Evolutionary conservation across 768 basidiomycete genomes (phyloP).

Genomic region (Mycena rosella): DNA sequence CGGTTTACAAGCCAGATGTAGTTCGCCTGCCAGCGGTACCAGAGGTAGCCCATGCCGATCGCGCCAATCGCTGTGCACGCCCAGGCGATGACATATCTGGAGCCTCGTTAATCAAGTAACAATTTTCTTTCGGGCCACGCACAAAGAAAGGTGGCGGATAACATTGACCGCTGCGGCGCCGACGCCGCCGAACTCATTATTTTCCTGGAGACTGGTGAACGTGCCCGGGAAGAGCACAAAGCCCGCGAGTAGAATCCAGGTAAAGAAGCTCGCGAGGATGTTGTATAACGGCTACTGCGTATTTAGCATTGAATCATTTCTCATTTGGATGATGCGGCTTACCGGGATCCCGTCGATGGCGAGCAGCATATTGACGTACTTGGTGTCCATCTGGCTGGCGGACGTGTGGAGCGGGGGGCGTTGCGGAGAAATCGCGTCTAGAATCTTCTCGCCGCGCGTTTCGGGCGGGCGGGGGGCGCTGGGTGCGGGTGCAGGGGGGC

Average conservation of each 20-base stretch:
- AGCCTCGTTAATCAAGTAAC: not conserved
- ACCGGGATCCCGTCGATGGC: slow-evolving; percentile 68
- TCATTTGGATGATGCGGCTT: not conserved
- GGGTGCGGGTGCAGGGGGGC: not conserved
- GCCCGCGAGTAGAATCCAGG: slow-evolving; percentile 73
- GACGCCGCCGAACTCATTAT: slow-evolving; percentile 43
- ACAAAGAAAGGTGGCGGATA: slow-evolving; percentile 62
- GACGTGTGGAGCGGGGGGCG: slow-evolving; percentile 20
- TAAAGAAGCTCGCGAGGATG: slow-evolving; percentile 67
- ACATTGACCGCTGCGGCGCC: slow-evolving; percentile 48
- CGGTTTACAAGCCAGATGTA: slow-evolving; percentile 71
- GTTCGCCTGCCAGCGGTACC: slow-evolving; percentile 71
- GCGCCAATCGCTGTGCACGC: slow-evolving; percentile 65
- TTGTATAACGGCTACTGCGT: slow-evolving; percentile 51
- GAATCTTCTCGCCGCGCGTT: not conserved
- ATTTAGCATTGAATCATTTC: not conserved
- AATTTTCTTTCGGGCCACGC: slow-evolving; percentile 37
- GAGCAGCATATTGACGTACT: slow-evolving; percentile 72
- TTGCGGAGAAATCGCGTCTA: not conserved
- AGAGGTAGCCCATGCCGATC: slow-evolving; percentile 68
- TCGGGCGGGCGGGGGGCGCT: not conserved
- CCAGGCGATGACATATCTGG: slow-evolving; percentile 67
- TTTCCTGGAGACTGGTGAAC: slow-evolving; percentile 60
- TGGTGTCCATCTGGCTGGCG: slow-evolving; percentile 54
- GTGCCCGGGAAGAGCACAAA: slow-evolving; percentile 75